phyloP scores from a whole-genome alignment of 768 basidiomycete species.

The Amanita inopinata region DNA sequence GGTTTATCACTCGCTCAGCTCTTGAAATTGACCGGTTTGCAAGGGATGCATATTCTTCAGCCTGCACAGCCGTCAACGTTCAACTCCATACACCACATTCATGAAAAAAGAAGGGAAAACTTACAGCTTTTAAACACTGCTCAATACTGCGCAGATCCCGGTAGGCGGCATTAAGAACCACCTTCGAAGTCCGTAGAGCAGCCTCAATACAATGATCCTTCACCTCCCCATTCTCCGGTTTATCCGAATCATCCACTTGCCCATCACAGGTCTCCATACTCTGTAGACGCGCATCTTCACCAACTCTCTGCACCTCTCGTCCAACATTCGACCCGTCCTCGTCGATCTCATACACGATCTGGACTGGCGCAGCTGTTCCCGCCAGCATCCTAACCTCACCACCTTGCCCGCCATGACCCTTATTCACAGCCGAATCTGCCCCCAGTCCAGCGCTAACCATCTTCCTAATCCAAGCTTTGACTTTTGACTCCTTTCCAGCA shows the following conservation, averaged over 20 bases:
- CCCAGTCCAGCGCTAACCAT: slow-evolving; percentile 27
- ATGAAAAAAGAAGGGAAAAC: slow-evolving; percentile 15
- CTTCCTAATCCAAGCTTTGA: slow-evolving; percentile 58
- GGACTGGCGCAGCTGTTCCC: slow-evolving; percentile 5
- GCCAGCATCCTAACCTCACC: background rate
- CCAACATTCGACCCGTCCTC: slow-evolving; percentile 31
- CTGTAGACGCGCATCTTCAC: slow-evolving; percentile 11
- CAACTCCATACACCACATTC: slow-evolving; percentile 1
- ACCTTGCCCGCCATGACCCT: background rate
- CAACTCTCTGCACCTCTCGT: slow-evolving; percentile 23
- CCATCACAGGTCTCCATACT: background rate
- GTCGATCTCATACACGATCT: slow-evolving; percentile 32
- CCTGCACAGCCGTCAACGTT: slow-evolving; percentile 23
- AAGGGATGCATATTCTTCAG: slow-evolving; percentile 44
- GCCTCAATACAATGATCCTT: slow-evolving; percentile 29
- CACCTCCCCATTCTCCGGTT: slow-evolving; percentile 14
- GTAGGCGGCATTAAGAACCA: slow-evolving; percentile 40
- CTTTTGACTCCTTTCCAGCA: slow-evolving; percentile 24
- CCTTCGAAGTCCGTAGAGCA: slow-evolving; percentile 33
- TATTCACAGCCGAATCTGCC: background rate
- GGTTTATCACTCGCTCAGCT: slow-evolving; percentile 45
- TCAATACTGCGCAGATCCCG: slow-evolving; percentile 50
- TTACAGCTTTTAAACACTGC: slow-evolving; percentile 43
- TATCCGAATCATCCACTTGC: slow-evolving; percentile 2
- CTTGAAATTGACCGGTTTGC: slow-evolving; percentile 48